A percentile compares a stretch with the other conserved stretches of the same genome.
Conservation (phyloP, 2,329 filamentous ascomycete genomes). For the Hortaea werneckii region DNA sequence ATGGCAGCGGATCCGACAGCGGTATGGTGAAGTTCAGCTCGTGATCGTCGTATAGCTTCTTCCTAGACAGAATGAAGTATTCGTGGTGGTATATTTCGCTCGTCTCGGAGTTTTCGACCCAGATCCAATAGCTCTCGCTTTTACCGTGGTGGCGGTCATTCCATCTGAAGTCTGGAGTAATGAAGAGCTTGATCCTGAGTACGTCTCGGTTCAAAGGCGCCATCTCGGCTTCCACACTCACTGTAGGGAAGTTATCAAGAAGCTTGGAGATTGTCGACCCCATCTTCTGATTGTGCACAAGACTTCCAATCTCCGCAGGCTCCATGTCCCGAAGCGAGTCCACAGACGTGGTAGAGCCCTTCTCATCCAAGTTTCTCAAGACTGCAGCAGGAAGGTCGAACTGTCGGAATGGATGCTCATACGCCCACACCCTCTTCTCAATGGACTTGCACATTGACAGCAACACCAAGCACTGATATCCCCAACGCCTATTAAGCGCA, state of each 20-base stretch:
- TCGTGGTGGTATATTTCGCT: slow-evolving; percentile 97
- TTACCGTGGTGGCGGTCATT: slow-evolving; percentile 88
- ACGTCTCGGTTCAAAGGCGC: slow-evolving; percentile 92
- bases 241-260: slow-evolving; percentile 81
- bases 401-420: slow-evolving; percentile 87
- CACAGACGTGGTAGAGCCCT: slow-evolving; percentile 60
- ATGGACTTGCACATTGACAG: slow-evolving; percentile 93
- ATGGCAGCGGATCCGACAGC: slow-evolving; percentile 80
- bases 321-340: slow-evolving; percentile 91
- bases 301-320: slow-evolving; percentile 70
- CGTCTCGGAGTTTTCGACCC: slow-evolving; percentile 97
- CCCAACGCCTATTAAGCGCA: slow-evolving; percentile 88
- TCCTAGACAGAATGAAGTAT: slow-evolving; percentile 84
- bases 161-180: slow-evolving; percentile 88
- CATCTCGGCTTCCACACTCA: slow-evolving; percentile 86
- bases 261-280: slow-evolving; percentile 72
- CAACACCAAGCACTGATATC: slow-evolving; percentile 84
- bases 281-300: slow-evolving; percentile 85
- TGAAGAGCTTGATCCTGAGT: slow-evolving; percentile 73
- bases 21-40: slow-evolving; percentile 98
- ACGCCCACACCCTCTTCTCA: slow-evolving; percentile 90
- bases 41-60: slow-evolving; percentile 89
- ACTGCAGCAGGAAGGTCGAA: slow-evolving; percentile 83
- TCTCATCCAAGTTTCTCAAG: slow-evolving; percentile 75
- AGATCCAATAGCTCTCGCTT: slow-evolving; percentile 95